Evolutionary conservation across 1,284 basidiomycete species (phyloP), one percentile per base, ranked within the genome.

Genomic region (Rhodotorula mucilaginosa): DNA sequence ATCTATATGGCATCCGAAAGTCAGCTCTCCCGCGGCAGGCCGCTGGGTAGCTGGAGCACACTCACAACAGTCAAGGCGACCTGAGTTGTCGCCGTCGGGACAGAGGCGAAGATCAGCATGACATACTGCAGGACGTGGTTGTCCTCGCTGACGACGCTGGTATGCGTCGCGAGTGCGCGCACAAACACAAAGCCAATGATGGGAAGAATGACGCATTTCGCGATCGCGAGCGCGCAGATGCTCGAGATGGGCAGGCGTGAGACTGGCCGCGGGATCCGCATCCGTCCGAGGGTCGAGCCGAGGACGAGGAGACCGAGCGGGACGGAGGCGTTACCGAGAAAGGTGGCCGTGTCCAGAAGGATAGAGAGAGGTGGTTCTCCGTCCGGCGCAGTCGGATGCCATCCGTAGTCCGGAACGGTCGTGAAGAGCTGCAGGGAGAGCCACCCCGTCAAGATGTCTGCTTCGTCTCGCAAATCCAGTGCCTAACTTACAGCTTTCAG

Each of bases 221-320:
- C 84, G 1, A 88, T 71, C 0, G 89, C 88, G 65, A 92, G 80
- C 7, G 79, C 73, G 78, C 82, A 67, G 51, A 92, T 90, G 0
- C 91, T 88, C 3, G 87, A 87, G 1, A 88, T 78, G 0, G 91
- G 91, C 18, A 91, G 82, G 18, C 80, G 78, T 7, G 79, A 72
- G 39, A 75, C 46, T 0, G 66, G 66, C 4, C 66, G 61, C n/a
- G 66, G 66, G 26, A 67, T 62, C 8, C 61, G 61, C 66, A 67
- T 67, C 31, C 61, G 65, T 5, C 26, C 90, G 39, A 93, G 84
- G 0, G 89, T 88, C 1, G 88, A 87, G 0, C 92, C 92, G 3
- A 93, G 83, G 39, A 88, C 87, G 21, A 92, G 85, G 46, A 93
- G 81, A 2, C 88, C 89, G 1, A 91, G 80, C 0, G 91, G 91